Percentiles rank a stretch among this genome's conserved stretches.
phyloP scores from a whole-genome alignment of 805 yeast genomes.

The Torulaspora delbrueckii region DNA sequence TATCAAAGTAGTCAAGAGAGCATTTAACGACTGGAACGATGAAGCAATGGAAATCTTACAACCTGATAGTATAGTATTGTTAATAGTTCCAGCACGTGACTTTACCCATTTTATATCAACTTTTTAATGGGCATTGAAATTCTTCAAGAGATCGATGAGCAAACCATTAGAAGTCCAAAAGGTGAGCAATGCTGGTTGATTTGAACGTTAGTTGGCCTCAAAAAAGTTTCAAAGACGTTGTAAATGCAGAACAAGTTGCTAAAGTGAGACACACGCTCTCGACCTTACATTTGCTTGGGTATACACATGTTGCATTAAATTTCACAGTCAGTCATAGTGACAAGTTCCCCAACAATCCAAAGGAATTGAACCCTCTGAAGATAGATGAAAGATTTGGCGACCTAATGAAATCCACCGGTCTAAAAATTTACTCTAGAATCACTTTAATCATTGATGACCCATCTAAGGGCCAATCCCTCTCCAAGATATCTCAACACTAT shows the following conservation, averaged over 20 bases:
- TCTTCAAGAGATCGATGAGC: not conserved
- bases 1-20: not conserved
- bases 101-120: not conserved
- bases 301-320: conserved; percentile 73
- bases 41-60: not conserved
- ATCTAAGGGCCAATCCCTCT: conserved; percentile 56
- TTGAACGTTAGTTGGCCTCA: conserved; percentile 73
- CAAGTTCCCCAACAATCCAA: conserved; percentile 46
- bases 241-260: conserved; percentile 40
- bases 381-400: conserved; percentile 27
- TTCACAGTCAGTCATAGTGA: conserved; percentile 48
- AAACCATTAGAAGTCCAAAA: not conserved
- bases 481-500: conserved; percentile 41
- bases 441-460: conserved; percentile 77
- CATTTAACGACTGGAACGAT: conserved; percentile 2
- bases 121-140: not conserved
- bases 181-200: conserved; percentile 49
- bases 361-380: conserved; percentile 43
- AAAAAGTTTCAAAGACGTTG: conserved; percentile 40
- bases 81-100: conserved; percentile 2
- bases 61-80: not conserved
- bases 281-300: conserved; percentile 58
- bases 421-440: conserved; percentile 60
- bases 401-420: conserved; percentile 34
- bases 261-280: conserved; percentile 47